Base-by-base conservation (phyloP, 169 alveolate species). In the Eimeria mitis region DNA sequence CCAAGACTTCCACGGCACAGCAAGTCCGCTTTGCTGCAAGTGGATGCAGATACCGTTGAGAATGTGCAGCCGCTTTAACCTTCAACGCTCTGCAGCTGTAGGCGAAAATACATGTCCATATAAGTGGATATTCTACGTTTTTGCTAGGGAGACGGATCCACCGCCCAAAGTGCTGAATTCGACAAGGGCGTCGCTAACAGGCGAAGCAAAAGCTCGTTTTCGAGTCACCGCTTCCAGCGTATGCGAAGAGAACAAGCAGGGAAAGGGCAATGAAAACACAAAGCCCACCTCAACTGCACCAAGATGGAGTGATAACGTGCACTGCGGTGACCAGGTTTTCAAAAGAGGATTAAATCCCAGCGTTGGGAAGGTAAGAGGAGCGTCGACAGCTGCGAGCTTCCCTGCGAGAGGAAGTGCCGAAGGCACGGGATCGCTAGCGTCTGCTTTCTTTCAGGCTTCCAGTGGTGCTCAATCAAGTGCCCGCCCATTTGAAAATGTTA, bases 21-120 rank as follows among this genome's bases (percentile, higher is more conserved):
- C 81, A 71, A 71, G 81, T 71, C 81, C 81, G 81, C 81, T 13
- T 71, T 16, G 81, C 31, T 40, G 54, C 52, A 68, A 13, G 11
- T 68, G n/a, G 52, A 37, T 71, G 2, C 37, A 16, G 5, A 71
- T 16, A 71, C 52, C 52, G 52, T 37, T 37, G 31, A 34, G 52
- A 6, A n/a, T 34, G 54, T 19, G 49, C 52, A 40, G 6, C 16
- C 81, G 31, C 52, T 16, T 8, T 68, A 11, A 4, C 47, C 6
- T 68, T 34, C 52, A 5, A 71, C 8, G 49, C 4, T 40, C 81
- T 16, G 49, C 52, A 40, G 31, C 52, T 37, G 3, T 11, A 71
- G 49, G 31, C 81, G 9, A 4, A 1, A 71, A 71, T 37, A 4
- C 81, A 71, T 9, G 28, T 21, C 37, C 31, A 19, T 37, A 31